Conservation (phyloP, 352 stramenopile genomes). For the Phytopythium montanum region DNA sequence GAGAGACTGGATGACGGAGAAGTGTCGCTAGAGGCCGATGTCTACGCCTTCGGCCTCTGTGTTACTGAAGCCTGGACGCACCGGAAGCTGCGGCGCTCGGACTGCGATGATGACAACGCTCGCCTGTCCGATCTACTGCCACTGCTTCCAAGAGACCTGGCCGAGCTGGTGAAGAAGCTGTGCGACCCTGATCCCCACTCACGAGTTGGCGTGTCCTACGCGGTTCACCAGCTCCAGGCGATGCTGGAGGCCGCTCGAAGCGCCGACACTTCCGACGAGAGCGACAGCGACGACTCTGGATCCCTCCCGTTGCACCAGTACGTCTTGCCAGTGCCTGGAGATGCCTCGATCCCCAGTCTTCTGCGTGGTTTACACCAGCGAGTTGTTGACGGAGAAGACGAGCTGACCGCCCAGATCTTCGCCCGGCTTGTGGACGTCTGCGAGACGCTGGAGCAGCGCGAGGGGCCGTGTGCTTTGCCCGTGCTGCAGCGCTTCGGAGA, state of each 20-base stretch:
- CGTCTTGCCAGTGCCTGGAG: background rate
- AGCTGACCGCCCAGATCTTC: conserved; percentile 20
- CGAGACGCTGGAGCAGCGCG: conserved; percentile 3
- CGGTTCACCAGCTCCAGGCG: conserved; percentile 22
- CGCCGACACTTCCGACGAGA: background rate
- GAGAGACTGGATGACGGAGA: background rate
- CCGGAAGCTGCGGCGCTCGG: background rate
- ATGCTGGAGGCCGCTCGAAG: background rate
- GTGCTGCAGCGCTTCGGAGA: conserved; percentile 7
- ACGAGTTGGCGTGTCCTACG: conserved; percentile 18
- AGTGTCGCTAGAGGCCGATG: conserved; percentile 22
- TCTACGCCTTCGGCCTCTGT: conserved; percentile 26
- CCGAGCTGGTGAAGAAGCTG: conserved; percentile 25
- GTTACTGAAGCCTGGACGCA: conserved; percentile 14
- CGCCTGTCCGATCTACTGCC: background rate
- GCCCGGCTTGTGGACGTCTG: conserved; percentile 22
- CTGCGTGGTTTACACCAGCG: background rate
- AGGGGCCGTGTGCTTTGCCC: background rate
- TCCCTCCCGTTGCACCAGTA: background rate
- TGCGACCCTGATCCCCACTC: conserved; percentile 13
- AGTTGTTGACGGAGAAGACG: conserved; percentile 7
- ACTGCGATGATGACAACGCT: background rate
- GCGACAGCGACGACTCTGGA: background rate
- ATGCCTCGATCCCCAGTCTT: background rate
- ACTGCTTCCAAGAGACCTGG: background rate